Conservation (phyloP, 2,329 filamentous ascomycete species). For the Coniochaeta ligniaria region DNA sequence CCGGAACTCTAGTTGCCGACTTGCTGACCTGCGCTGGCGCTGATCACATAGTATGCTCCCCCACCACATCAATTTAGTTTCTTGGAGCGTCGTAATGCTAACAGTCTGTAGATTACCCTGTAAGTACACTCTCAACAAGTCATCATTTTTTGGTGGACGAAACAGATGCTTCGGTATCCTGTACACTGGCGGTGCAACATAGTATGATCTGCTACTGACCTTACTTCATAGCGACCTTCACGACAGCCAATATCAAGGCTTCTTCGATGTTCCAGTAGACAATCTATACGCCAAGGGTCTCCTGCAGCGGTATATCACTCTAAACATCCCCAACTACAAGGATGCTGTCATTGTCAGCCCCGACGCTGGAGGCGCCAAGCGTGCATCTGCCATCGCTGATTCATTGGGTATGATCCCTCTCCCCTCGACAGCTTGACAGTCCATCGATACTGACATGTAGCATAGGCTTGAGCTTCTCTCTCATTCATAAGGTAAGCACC, state of each 20-base stretch:
- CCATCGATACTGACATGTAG: background rate
- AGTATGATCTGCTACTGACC: background rate
- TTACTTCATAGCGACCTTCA: conserved; percentile 52
- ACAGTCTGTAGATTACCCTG: background rate
- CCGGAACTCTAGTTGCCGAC: conserved; percentile 89
- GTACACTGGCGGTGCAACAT: background rate
- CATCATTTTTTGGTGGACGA: background rate
- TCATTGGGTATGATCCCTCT: conserved; percentile 50
- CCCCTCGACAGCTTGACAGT: background rate
- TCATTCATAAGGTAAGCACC: background rate
- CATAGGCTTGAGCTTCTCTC: background rate
- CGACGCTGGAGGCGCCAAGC: conserved; percentile 93
- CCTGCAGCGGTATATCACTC: conserved; percentile 64
- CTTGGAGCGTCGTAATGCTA: background rate
- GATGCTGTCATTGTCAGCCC: conserved; percentile 91
- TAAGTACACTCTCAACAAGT: background rate
- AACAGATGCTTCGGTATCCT: background rate
- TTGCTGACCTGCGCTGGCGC: conserved; percentile 91
- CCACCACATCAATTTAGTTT: background rate
- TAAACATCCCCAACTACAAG: conserved; percentile 76
- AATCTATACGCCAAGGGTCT: conserved; percentile 85
- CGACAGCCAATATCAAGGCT: conserved; percentile 95
- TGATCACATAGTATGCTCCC: conserved; percentile 62
- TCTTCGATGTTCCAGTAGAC: conserved; percentile 97
- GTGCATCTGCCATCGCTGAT: conserved; percentile 94